Evolutionary conservation across 2,329 filamentous ascomycete genomes (phyloP).

Genomic region (Pseudogymnoascus sp.): DNA sequence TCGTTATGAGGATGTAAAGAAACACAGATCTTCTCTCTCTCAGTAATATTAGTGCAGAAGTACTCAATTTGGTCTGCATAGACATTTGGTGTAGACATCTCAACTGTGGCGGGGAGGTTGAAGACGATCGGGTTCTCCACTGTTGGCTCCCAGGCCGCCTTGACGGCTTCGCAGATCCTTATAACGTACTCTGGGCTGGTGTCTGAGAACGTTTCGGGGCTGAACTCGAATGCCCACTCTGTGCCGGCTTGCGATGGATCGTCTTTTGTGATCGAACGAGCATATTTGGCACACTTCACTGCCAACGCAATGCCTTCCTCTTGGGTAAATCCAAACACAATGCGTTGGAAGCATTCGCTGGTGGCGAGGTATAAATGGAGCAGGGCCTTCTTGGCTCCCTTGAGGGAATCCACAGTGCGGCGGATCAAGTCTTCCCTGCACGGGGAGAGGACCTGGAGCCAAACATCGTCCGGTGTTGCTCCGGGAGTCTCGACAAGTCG

Average conservation of each 20-base stretch:
- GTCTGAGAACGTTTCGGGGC: conserved; percentile 85
- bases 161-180: conserved; percentile 83
- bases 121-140: conserved; percentile 82
- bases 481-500: conserved; percentile 79
- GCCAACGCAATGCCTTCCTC: conserved; percentile 76
- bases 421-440: conserved; percentile 87
- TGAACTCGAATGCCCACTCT: conserved; percentile 75
- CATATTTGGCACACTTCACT: conserved; percentile 77
- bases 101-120: conserved; percentile 93
- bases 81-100: conserved; percentile 89
- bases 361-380: conserved; percentile 95
- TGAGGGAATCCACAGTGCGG: conserved; percentile 80
- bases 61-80: conserved; percentile 96
- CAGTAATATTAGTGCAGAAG: conserved; percentile 78
- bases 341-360: conserved; percentile 85
- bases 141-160: conserved; percentile 82
- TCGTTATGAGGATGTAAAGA: conserved; percentile 95
- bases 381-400: conserved; percentile 86
- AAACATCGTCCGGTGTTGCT: conserved; percentile 79
- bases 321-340: conserved; percentile 83
- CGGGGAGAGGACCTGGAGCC: conserved; percentile 83
- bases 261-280: conserved; percentile 83
- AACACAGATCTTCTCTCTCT: conserved; percentile 80
- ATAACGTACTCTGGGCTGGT: conserved; percentile 77
- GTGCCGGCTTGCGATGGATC: conserved; percentile 51